Percentiles rank a stretch among this genome's conserved stretches.
Evolutionary conservation across 176 grass and related monocot species (phyloP).

Genomic region (Carex pumila): DNA sequence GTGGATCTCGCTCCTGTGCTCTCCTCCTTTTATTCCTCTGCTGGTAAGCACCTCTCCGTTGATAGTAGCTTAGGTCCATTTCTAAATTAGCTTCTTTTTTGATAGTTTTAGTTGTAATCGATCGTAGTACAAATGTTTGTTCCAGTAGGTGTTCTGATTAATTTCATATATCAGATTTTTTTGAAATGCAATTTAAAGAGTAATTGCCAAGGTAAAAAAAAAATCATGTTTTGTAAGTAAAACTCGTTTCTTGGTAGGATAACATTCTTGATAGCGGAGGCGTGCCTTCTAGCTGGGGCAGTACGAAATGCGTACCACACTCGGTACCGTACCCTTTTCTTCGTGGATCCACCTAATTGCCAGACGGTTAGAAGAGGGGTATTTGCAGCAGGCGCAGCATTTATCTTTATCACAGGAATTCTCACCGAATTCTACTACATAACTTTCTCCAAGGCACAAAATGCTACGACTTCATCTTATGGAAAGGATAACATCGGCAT

Average conservation of each 20-base stretch:
- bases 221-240: neutral
- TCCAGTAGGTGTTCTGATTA: neutral
- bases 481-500: conserved; percentile 48
- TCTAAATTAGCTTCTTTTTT: neutral
- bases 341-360: conserved; percentile 52
- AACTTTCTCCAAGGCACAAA: conserved; percentile 44
- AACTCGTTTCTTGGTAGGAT: conserved; percentile 32
- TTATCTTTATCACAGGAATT: conserved; percentile 53
- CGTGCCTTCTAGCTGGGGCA: conserved; percentile 63
- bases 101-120: neutral
- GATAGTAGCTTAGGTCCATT: neutral
- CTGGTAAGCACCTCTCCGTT: conserved; percentile 37
- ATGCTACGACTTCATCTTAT: conserved; percentile 11
- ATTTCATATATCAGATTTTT: neutral
- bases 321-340: conserved; percentile 39
- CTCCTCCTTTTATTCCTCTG: conserved; percentile 67
- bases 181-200: neutral
- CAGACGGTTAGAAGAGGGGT: conserved; percentile 51
- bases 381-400: conserved; percentile 67
- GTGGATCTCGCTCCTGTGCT: conserved; percentile 57
- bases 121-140: neutral
- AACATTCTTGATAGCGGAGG: conserved; percentile 66
- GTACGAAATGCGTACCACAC: conserved; percentile 82
- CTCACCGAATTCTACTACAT: conserved; percentile 68
- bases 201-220: neutral